phyloP scores from a whole-genome alignment of 2,329 filamentous ascomycete species.

The Parafenestella ontariensis region DNA sequence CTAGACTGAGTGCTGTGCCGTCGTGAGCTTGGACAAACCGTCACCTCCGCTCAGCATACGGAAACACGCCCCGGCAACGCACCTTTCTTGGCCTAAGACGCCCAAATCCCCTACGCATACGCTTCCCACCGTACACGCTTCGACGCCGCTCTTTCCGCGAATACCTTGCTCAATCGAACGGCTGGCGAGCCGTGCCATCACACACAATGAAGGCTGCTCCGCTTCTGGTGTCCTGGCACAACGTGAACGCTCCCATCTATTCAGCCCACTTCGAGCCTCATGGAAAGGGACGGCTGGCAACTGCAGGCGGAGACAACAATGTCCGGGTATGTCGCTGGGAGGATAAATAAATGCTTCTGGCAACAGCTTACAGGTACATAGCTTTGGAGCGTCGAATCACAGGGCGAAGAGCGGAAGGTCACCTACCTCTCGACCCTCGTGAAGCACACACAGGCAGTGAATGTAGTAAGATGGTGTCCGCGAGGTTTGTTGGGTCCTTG shows the following conservation, averaged over 20 bases:
- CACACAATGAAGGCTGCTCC: slow-evolving; percentile 88
- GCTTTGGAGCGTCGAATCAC: slow-evolving; percentile 89
- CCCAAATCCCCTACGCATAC: background rate
- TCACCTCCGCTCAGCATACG: slow-evolving; percentile 19
- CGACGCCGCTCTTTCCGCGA: background rate
- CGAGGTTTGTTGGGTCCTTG: slow-evolving; percentile 80
- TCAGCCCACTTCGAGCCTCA: slow-evolving; percentile 95
- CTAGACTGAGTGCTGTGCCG: background rate
- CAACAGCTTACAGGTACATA: slow-evolving; percentile 55
- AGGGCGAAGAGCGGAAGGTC: slow-evolving; percentile 85
- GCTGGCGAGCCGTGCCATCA: slow-evolving; percentile 29
- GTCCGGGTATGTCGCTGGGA: slow-evolving; percentile 72
- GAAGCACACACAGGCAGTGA: slow-evolving; percentile 96
- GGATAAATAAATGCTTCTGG: background rate
- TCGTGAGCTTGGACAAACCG: slow-evolving; percentile 11
- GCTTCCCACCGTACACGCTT: background rate
- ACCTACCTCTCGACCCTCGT: slow-evolving; percentile 89
- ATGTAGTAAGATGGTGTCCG: slow-evolving; percentile 95
- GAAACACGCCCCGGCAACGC: slow-evolving; percentile 15
- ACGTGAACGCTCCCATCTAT: slow-evolving; percentile 95
- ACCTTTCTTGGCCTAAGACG: slow-evolving; percentile 13
- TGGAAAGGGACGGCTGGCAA: slow-evolving; percentile 90
- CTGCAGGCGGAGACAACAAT: slow-evolving; percentile 94
- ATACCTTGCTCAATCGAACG: slow-evolving; percentile 5
- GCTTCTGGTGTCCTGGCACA: slow-evolving; percentile 98